Evolutionary conservation across 2,329 filamentous ascomycete species (phyloP), one percentile per base, ranked within the genome.

Genomic region (Gaeumannomyces tritici): DNA sequence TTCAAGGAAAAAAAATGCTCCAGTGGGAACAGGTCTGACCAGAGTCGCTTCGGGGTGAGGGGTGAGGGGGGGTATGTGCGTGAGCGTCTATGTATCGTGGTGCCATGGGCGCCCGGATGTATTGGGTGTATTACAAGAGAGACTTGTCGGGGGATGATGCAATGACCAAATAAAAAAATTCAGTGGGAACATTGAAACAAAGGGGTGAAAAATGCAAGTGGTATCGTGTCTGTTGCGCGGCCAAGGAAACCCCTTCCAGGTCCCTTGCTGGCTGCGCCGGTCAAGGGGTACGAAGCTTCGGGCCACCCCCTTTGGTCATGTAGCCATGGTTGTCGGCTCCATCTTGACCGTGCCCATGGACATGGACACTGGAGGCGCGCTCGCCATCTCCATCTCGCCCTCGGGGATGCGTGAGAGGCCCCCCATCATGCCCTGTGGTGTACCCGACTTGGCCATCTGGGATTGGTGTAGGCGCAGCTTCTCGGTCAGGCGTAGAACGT

Each of bases 401-500:
- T 85, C 83, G 0, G 81, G 81, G 61, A 85, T 85, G 42, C 81
- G 76, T 2, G 81, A 80, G 12, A 85, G 70, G 0, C 80, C 80
- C 3, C 81, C 80, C 61, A 83, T 75, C 3, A 68, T 67, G 24
- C 68, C 65, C 67, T 71, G 74, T 64, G 64, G 71, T 31, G 18
- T 55, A 29, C 51, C 56, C 24, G 31, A 59, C 42, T 66, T 70
- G 67, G 58, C 71, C 66, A 67, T 64, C 56, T 76, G 73, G 24
- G 73, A 74, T 62, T 86, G 83, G 58, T 89, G 84, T 47, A 96
- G 78, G 64, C 90, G 86, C 33, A 96, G 80, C 74, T 93, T 96
- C 73, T 96, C 89, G 72, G 93, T 93, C 66, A 97, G 77, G 71
- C 91, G 91, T 24, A 91, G 81, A 59, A 97, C 86, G 3, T 86